Evolutionary conservation across 768 basidiomycete species (phyloP).

Genomic region (Mycena galopus): DNA sequence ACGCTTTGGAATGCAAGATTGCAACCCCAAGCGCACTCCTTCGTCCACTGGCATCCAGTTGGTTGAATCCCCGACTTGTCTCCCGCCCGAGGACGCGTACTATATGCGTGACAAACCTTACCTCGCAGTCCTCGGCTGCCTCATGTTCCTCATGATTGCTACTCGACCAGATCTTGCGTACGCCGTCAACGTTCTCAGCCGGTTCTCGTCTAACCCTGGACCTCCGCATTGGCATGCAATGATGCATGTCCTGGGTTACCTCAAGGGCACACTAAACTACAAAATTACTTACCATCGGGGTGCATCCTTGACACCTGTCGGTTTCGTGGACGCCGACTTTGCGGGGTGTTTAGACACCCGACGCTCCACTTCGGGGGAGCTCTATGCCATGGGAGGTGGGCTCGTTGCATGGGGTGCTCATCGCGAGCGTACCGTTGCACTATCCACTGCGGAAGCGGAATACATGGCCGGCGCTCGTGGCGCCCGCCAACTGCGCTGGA

Average conservation of each 20-base stretch:
- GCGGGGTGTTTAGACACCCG: neutral
- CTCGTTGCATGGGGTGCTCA: neutral
- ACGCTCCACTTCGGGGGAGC: conserved; percentile 11
- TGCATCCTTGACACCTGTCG: neutral
- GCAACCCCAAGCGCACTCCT: conserved; percentile 2
- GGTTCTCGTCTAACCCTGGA: too few relatives aligned
- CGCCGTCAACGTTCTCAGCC: too few relatives aligned
- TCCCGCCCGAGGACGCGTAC: neutral
- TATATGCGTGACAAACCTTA: conserved; percentile 34
- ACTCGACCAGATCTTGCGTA: conserved; percentile 33
- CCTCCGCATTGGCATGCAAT: too few relatives aligned
- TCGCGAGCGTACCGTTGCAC: too few relatives aligned
- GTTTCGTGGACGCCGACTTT: neutral
- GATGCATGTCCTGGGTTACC: too few relatives aligned
- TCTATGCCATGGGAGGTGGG: neutral
- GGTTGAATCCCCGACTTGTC: neutral
- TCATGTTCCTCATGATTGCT: conserved; percentile 32
- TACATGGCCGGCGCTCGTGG: neutral
- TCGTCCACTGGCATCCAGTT: neutral
- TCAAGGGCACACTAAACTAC: conserved; percentile 14
- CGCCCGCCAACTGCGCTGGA: neutral
- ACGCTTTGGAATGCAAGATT: conserved; percentile 30
- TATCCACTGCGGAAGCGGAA: neutral
- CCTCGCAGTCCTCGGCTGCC: conserved; percentile 7
- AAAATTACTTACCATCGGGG: conserved; percentile 36